phyloP scores from a whole-genome alignment of 1,139 yeast species.

The Yamadazyma buinensis region DNA sequence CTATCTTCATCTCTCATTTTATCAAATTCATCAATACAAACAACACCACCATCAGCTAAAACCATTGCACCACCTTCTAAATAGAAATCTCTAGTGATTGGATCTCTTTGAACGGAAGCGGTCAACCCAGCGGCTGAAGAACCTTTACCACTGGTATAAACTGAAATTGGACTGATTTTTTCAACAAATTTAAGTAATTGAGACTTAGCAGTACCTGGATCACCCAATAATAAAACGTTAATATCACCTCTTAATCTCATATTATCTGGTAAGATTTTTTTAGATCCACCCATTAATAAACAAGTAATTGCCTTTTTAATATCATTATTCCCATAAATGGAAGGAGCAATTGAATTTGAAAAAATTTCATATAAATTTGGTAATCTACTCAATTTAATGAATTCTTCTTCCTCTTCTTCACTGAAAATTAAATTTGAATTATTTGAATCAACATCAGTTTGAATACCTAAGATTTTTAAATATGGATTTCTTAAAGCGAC shows the following conservation, averaged over 20 bases:
- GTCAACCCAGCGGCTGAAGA: conserved; percentile 99
- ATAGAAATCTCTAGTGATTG: conserved; percentile 83
- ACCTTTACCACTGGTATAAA: conserved; percentile 97
- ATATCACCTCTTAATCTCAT: conserved; percentile 97
- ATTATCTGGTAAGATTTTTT: conserved; percentile 89
- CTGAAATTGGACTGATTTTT: conserved; percentile 90
- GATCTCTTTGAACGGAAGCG: conserved; percentile 93
- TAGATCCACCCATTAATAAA: conserved; percentile 90
- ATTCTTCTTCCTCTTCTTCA: conserved; percentile 93
- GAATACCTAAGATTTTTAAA: conserved; percentile 80
- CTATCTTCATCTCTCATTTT: conserved; percentile 99
- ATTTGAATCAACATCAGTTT: conserved; percentile 71
- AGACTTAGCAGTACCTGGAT: conserved; percentile 98
- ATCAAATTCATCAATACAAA: conserved; percentile 98
- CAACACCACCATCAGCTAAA: conserved; percentile 98
- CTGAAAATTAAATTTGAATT: conserved; percentile 66
- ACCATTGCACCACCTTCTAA: conserved; percentile 99
- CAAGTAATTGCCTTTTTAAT: conserved; percentile 93
- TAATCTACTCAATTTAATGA: conserved; percentile 70
- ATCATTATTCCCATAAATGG: conserved; percentile 90
- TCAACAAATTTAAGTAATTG: conserved; percentile 93
- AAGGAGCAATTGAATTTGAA: conserved; percentile 91
- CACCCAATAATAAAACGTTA: conserved; percentile 89
- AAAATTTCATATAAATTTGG: conserved; percentile 83
- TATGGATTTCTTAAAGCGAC: conserved; percentile 95